phyloP scores from a whole-genome alignment of 805 yeast genomes.

The Ogataea corticis region DNA sequence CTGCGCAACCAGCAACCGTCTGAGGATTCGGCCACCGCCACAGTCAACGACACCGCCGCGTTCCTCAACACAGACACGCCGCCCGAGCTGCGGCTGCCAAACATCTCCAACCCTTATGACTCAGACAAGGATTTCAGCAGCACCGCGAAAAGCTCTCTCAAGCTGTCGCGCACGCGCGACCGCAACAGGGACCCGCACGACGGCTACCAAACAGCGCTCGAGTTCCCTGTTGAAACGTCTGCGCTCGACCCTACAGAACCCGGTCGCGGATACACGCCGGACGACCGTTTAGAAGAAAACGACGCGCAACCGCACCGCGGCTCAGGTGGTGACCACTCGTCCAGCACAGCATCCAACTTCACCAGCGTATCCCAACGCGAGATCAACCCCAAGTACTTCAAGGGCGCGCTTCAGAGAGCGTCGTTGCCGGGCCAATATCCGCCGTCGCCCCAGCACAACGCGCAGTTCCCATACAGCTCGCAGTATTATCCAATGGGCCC shows the following conservation, averaged over 20 bases:
- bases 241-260: conserved; percentile 2
- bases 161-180: background rate
- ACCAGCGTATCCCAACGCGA: conserved; percentile 81
- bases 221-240: conserved; percentile 3
- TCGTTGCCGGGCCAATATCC: conserved; percentile 24
- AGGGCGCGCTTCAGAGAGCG: conserved; percentile 34
- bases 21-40: conserved; percentile 6
- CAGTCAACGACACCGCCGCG: conserved; percentile 4
- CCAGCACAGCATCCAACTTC: conserved; percentile 55
- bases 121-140: conserved; percentile 4
- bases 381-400: conserved; percentile 56
- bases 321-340: conserved; percentile 21
- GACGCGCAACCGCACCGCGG: conserved; percentile 5
- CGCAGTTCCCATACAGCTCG: conserved; percentile 24
- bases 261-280: conserved; percentile 11
- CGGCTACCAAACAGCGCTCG: conserved; percentile 3
- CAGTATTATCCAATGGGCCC: conserved; percentile 23
- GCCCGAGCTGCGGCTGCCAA: conserved; percentile 14
- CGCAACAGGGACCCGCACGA: background rate
- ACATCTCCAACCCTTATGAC: conserved; percentile 18
- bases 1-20: background rate
- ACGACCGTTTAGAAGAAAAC: conserved; percentile 15
- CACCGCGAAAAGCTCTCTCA: background rate
- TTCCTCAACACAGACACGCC: conserved; percentile 8
- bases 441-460: conserved; percentile 11